These are phyloP conservation scores for Phialocephala sp. DNA, from an alignment of 2,329 filamentous ascomycete species.

Conservation along the genomic window DNA sequence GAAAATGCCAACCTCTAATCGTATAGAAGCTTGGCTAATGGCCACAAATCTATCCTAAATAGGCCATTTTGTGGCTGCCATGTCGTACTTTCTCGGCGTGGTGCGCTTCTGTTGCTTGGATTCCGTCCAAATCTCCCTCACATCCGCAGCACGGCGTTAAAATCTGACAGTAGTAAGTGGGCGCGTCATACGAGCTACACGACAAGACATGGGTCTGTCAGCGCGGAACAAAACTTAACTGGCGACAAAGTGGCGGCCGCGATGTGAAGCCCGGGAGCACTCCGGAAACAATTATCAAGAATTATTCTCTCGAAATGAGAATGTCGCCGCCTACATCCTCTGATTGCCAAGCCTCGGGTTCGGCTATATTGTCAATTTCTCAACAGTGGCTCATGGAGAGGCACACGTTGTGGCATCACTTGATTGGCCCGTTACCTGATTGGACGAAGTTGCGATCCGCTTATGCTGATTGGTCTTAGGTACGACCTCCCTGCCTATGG, in stretches of 20 bases:
- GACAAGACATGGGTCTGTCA: constrained; percentile 9
- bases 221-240: not conserved
- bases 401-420: constrained; percentile 16
- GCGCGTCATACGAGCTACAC: constrained; percentile 1
- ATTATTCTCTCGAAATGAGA: not conserved
- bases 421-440: constrained; percentile 18
- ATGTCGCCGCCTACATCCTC: not conserved
- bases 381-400: constrained; percentile 5
- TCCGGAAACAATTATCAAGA: not conserved
- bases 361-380: constrained; percentile 13
- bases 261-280: not conserved
- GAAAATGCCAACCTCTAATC: not conserved
- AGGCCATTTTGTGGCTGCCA: not conserved
- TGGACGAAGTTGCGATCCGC: constrained; percentile 21
- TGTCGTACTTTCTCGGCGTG: not conserved
- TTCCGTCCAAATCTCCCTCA: not conserved
- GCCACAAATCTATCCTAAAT: not conserved
- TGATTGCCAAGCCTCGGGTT: constrained; percentile 12
- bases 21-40: not conserved
- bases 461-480: constrained; percentile 16
- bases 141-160: not conserved
- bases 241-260: constrained; percentile 6
- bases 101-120: not conserved
- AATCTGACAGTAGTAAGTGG: constrained; percentile 9
- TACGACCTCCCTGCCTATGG: constrained; percentile 20